Base-by-base conservation (phyloP, 352 stramenopile genomes). In the Elongisporangium senticosum region DNA sequence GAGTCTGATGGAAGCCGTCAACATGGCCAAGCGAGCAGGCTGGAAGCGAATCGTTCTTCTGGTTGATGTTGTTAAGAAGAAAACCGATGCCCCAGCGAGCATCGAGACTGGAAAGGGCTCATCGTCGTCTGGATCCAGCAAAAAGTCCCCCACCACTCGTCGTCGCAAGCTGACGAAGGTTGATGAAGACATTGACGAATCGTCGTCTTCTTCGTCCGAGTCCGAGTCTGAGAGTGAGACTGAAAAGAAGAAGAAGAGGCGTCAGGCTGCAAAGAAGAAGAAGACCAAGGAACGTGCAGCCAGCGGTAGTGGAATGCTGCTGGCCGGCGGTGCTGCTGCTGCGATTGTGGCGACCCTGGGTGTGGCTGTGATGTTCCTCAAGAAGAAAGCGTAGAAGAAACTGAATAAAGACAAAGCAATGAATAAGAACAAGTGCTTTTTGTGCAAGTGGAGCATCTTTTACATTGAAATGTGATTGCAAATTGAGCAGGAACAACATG, bases 11-110 rank as follows among this genome's bases (percentile, higher is more conserved):
- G 87, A 96, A 53, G 87, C 87, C 28, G 87, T 96, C 54, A 64
- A 83, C 51, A 95, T 95, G 87, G 87, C 87, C 53, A 89, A 89
- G 56, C 81, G 84, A 20, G 78, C 74, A 4, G 85, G 86, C 26
- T 95, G 85, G 87, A 95, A 94, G 63, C 80, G 82, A 21, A 82
- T 96, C 51, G 69, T 93, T 43, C 59, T 95, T 51, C 71, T 91
- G 2, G 85, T 94, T n/a, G 83, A 93, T 49, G 77, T 94, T 10
- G 70, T 90, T 50, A 86, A 83, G 56, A 59, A 67, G 14, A 68
- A 69, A 8, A 63, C 64, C 49, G 53, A 13, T 26, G 20, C 13
- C 37, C 21, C 15, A 20, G 17, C 21, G 57, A 51, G 17, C 19
- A 62, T 55, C 39, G 61, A 67, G 48, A 43, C 33, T 43, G 33